Evolutionary conservation across 176 grass and related monocot genomes (phyloP).

Genomic region (Guadua angustifolia): DNA sequence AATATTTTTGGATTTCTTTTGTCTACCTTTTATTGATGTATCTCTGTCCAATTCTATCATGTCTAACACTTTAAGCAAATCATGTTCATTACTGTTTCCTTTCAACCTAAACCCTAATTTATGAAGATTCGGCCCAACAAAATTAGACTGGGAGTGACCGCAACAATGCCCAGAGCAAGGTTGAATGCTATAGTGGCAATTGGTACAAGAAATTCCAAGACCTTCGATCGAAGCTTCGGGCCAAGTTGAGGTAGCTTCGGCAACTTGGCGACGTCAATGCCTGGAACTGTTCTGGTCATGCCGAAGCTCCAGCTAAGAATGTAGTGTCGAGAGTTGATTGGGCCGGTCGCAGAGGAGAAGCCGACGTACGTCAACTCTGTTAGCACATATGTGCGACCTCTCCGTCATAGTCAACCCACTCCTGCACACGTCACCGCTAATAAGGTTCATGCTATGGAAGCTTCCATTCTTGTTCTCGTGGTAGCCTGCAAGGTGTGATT

Average conservation of each 20-base stretch:
- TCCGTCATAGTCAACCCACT: not conserved
- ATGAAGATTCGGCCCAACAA: no score
- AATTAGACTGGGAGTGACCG: no score
- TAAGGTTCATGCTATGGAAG: not conserved
- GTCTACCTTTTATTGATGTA: no score
- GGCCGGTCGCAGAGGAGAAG: no score
- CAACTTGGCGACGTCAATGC: not conserved
- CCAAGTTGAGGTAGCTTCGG: not conserved
- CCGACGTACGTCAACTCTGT: not conserved
- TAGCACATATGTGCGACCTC: not conserved
- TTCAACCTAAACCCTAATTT: no score
- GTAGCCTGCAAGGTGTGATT: not conserved
- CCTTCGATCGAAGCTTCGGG: not conserved
- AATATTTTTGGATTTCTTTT: no score
- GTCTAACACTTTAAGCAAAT: no score
- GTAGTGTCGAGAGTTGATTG: no score
- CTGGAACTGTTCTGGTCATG: not conserved
- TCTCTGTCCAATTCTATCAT: no score
- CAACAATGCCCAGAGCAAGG: not conserved
- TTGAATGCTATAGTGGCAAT: not conserved
- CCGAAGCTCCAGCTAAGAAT: not conserved
- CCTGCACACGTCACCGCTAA: not conserved
- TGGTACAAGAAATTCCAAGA: not conserved
- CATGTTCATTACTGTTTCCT: no score
- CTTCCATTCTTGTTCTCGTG: not conserved